These are phyloP conservation scores for Umbelopsis sp. DNA, from an alignment of 371 early-diverging fungal species.

Conservation along the genomic window DNA sequence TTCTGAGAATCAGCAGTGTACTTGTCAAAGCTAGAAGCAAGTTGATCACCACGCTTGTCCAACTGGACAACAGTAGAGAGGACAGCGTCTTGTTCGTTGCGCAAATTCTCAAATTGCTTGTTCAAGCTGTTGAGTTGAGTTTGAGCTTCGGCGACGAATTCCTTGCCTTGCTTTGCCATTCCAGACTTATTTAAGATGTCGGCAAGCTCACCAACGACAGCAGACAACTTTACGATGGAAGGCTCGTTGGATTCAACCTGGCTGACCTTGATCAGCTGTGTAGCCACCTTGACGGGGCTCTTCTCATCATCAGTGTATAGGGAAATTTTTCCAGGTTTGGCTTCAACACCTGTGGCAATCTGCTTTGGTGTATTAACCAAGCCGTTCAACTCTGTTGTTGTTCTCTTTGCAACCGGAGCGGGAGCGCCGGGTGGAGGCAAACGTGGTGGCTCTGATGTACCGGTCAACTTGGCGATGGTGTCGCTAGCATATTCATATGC, in stretches of 20 bases:
- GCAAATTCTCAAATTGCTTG: constrained; percentile 22
- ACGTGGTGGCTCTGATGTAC: constrained; percentile 25
- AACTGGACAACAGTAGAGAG: constrained; percentile 25
- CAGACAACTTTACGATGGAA: constrained; percentile 28
- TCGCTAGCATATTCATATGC: constrained; percentile 32
- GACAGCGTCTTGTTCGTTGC: constrained; percentile 29
- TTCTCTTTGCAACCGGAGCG: constrained; percentile 1
- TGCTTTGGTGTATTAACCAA: background rate
- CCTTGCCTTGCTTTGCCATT: constrained; percentile 34
- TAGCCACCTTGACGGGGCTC: constrained; percentile 12
- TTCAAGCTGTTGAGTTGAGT: constrained; percentile 26
- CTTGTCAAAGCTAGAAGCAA: constrained; percentile 30
- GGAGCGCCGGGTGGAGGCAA: constrained; percentile 14
- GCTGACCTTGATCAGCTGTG: constrained; percentile 21
- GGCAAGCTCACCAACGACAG: constrained; percentile 33
- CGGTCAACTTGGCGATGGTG: constrained; percentile 30
- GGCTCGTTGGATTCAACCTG: constrained; percentile 25
- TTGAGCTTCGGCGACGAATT: constrained; percentile 32
- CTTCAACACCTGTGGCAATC: background rate
- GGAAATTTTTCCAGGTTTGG: constrained; percentile 9
- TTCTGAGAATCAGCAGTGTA: constrained; percentile 26
- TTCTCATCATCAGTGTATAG: constrained; percentile 11
- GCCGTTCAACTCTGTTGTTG: background rate
- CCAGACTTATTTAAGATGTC: constrained; percentile 40
- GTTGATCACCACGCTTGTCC: constrained; percentile 24